Evolutionary conservation across 805 yeast species (phyloP).

Genomic region (Ogataea chonburiensis): DNA sequence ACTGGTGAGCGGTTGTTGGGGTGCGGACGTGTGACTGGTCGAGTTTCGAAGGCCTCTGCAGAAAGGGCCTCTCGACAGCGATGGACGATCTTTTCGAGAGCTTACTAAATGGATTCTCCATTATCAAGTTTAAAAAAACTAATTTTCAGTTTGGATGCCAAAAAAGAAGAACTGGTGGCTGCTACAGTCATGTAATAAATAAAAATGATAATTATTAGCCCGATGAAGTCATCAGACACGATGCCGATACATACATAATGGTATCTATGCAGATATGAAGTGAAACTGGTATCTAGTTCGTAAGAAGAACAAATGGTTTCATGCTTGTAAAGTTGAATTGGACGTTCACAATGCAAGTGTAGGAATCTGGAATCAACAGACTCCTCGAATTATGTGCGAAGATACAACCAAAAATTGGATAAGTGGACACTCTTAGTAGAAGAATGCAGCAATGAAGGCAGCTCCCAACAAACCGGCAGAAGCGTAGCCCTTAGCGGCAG

Average conservation of each 20-base stretch:
- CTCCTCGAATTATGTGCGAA: slow-evolving; percentile 5
- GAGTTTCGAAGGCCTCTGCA: slow-evolving; percentile 12
- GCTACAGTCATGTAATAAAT: background rate
- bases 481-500: slow-evolving; percentile 24
- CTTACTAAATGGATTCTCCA: slow-evolving; percentile 14
- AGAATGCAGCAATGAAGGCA: slow-evolving; percentile 25
- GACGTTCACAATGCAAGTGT: background rate
- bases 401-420: background rate
- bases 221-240: slow-evolving; percentile 14
- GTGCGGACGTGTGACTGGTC: background rate
- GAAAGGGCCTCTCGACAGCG: slow-evolving; percentile 29
- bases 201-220: slow-evolving; percentile 11
- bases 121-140: background rate
- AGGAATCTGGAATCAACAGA: slow-evolving; percentile 1
- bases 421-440: slow-evolving; percentile 15
- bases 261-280: slow-evolving; percentile 15
- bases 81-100: slow-evolving; percentile 29
- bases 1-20: background rate
- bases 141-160: too few relatives aligned
- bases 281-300: slow-evolving; percentile 15
- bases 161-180: background rate
- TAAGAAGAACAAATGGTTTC: slow-evolving; percentile 3
- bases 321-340: slow-evolving; percentile 3
- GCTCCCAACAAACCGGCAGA: slow-evolving; percentile 28
- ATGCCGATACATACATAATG: slow-evolving; percentile 19